Evolutionary conservation across 2,329 filamentous ascomycete genomes (phyloP), one percentile per base, ranked within the genome.

Genomic region (Clonostachys rhizophaga): DNA sequence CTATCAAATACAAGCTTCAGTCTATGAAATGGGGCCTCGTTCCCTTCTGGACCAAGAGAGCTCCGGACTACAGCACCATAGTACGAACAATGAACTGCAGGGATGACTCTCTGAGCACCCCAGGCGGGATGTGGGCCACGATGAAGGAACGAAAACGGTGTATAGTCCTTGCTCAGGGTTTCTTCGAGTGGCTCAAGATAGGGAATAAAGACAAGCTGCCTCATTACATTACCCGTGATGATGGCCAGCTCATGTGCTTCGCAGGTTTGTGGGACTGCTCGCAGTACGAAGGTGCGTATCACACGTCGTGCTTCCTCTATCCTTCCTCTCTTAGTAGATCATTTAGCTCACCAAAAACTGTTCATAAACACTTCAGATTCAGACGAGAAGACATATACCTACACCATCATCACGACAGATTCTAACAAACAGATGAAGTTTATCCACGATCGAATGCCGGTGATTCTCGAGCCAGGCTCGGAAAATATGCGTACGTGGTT

Each of bases 11-110:
- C 70, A 92, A 88, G 64, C 72, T 99, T 9, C 91, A 96, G 63
- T 77, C 84, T 3, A 97, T 97, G 88, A 92, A 90, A 76, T 99
- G 94, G 94, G 94, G 92, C 0, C 76, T 99, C 7, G 76, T 97
- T 13, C 92, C 94, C 0, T 96, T 86, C 65, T 97, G 92, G 92
- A 95, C 89, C 5, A 95, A 92, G 69, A 78, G 86, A 12, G 84
- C 84, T 45, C 89, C 90, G 0, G 83, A 90, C 59, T 92, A 94
- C 58, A 76, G 79, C 24, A 83, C 83, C 2, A 75, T 90, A 64
- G 77, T 95, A 74, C 89, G 87, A 60, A 96, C 91, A 0, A 97
- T 97, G 66, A 97, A 99, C 67, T 97, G 92, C 63, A 84, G 92
- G 4, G 89, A 92, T 59, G 92, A 97, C 66, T 94, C 89, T 1